Percentiles rank a stretch among this genome's conserved stretches.
Conservation (phyloP, 768 basidiomycete genomes). For the Tricholoma flavovirens region DNA sequence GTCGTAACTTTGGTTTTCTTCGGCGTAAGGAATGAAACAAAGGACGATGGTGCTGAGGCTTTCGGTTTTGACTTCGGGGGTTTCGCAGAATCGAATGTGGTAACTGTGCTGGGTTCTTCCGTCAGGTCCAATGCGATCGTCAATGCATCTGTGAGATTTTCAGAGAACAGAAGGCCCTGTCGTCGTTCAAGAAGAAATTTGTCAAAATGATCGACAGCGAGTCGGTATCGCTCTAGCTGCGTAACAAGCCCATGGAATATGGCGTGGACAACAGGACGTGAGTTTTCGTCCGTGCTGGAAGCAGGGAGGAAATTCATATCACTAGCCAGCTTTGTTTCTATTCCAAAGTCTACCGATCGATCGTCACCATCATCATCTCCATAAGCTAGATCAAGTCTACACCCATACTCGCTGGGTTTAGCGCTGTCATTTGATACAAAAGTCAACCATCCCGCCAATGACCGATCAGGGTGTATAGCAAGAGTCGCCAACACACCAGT, state of each 20-base stretch:
- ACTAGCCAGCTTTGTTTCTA: conserved; percentile 59
- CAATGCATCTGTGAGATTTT: conserved; percentile 88
- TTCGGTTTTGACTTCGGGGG: conserved; percentile 46
- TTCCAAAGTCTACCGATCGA: conserved; percentile 69
- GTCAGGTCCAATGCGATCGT: conserved; percentile 63
- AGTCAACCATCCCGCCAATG: conserved; percentile 84
- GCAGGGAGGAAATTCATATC: conserved; percentile 59
- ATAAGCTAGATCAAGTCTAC: conserved; percentile 11
- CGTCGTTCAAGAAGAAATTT: conserved; percentile 78
- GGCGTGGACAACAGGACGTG: conserved; percentile 74
- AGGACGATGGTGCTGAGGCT: conserved; percentile 47
- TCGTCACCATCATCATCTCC: conserved; percentile 63
- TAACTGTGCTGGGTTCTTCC: conserved; percentile 33
- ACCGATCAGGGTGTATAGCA: conserved; percentile 81
- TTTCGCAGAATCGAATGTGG: conserved; percentile 25
- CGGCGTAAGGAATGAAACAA: conserved; percentile 77
- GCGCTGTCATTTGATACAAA: conserved; percentile 46
- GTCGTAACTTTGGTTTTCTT: conserved; percentile 51
- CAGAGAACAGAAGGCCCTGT: conserved; percentile 84
- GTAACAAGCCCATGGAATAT: conserved; percentile 76
- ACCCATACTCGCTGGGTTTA: conserved; percentile 11
- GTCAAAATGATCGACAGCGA: conserved; percentile 74
- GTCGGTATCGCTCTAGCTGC: conserved; percentile 78
- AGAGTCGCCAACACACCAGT: conserved; percentile 78
- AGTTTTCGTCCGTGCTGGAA: conserved; percentile 60